Conservation (phyloP, 2,329 filamentous ascomycete species). For the Phoma sp. region DNA sequence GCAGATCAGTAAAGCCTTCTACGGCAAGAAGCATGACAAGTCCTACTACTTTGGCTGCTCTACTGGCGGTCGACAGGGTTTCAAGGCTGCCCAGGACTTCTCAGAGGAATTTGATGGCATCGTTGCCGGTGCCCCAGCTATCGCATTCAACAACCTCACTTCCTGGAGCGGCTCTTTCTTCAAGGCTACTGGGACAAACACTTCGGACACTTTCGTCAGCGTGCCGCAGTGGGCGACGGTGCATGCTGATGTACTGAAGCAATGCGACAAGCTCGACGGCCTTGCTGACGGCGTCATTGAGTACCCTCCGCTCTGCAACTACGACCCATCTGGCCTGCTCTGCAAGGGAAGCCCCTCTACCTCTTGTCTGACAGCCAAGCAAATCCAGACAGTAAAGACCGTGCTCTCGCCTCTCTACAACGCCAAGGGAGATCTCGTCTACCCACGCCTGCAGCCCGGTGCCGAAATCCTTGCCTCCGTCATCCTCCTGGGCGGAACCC, state of each 20-base stretch:
- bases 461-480: constrained; percentile 49
- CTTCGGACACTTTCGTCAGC: constrained; percentile 49
- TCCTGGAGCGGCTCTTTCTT: constrained; percentile 44
- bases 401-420: constrained; percentile 53
- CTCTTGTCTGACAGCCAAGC: constrained; percentile 53
- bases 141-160: constrained; percentile 43
- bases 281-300: constrained; percentile 57
- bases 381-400: constrained; percentile 52
- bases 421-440: constrained; percentile 54
- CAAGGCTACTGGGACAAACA: constrained; percentile 30
- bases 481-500: constrained; percentile 48
- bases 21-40: constrained; percentile 50
- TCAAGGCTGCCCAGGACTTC: constrained; percentile 42
- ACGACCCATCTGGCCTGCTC: constrained; percentile 49
- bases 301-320: constrained; percentile 53
- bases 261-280: constrained; percentile 59
- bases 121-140: constrained; percentile 43
- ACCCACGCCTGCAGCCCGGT: constrained; percentile 59
- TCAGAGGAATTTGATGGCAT: constrained; percentile 48
- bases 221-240: constrained; percentile 47
- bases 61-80: constrained; percentile 47
- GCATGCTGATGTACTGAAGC: constrained; percentile 52
- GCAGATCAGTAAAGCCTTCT: constrained; percentile 49
- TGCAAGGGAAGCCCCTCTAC: constrained; percentile 42
- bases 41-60: constrained; percentile 48